These are phyloP conservation scores for Neofusicoccum parvum DNA, from an alignment of 2,329 filamentous ascomycete genomes.

Conservation along the genomic window DNA sequence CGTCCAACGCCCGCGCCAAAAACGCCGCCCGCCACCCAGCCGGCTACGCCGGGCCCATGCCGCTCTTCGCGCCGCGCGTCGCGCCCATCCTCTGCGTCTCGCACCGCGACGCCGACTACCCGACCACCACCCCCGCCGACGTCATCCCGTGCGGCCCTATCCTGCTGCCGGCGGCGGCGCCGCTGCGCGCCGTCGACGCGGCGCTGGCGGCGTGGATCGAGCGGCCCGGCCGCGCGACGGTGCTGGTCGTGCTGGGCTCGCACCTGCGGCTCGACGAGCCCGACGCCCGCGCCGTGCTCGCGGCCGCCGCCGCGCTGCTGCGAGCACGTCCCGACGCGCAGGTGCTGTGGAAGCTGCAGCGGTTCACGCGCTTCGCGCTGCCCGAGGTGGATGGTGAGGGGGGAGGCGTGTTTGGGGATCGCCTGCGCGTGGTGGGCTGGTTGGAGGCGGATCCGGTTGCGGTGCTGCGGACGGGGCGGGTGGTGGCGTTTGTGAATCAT, in stretches of 20 bases:
- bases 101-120: background rate
- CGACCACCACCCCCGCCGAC: background rate
- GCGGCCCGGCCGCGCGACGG: background rate
- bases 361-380: background rate
- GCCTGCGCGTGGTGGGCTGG: background rate
- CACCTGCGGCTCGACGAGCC: background rate
- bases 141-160: background rate
- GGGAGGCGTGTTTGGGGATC: background rate
- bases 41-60: background rate
- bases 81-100: background rate
- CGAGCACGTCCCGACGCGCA: background rate
- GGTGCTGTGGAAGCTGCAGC: background rate
- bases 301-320: background rate
- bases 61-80: background rate
- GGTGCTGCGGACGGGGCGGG: background rate
- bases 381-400: background rate
- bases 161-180: background rate
- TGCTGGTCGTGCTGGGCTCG: background rate
- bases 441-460: background rate
- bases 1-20: background rate
- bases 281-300: background rate
- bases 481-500: background rate
- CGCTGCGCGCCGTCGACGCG: background rate
- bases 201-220: background rate
- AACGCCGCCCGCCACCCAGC: background rate